Percentiles rank a stretch among this genome's conserved stretches.
Evolutionary conservation across 805 yeast genomes (phyloP).

Genomic region (Lipomyces sp.): DNA sequence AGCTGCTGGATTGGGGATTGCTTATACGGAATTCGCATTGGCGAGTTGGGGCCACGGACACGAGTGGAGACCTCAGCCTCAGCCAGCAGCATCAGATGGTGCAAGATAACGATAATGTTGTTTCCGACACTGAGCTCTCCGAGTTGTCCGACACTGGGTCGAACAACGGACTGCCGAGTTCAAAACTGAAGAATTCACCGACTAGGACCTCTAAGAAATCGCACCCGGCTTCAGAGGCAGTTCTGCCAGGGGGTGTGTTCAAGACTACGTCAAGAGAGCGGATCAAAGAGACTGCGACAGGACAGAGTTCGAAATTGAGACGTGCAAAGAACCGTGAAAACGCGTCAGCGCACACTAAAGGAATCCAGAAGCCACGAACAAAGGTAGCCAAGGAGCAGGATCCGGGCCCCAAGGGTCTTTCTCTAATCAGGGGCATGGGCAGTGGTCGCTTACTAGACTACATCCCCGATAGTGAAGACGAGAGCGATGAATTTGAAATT

Average conservation of each 20-base stretch:
- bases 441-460: background rate
- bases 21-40: conserved; percentile 37
- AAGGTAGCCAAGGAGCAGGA: no score
- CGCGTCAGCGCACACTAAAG: background rate
- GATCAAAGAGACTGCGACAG: background rate
- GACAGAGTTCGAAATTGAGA: background rate
- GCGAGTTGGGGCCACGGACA: conserved; percentile 22
- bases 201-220: background rate
- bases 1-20: conserved; percentile 30
- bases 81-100: conserved; percentile 11
- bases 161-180: background rate
- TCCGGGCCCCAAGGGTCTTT: no score
- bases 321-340: background rate
- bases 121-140: background rate
- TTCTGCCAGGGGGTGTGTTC: background rate
- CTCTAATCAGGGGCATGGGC: background rate
- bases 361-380: no score
- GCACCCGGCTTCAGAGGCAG: background rate
- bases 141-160: background rate
- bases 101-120: conserved; percentile 6
- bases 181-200: background rate
- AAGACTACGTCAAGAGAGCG: background rate
- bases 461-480: conserved; percentile 3
- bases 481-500: background rate
- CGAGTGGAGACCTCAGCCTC: background rate